A percentile compares a stretch with the other conserved stretches of the same genome.
phyloP scores from a whole-genome alignment of 2,329 filamentous ascomycete genomes.

The Colletotrichum paranaense region DNA sequence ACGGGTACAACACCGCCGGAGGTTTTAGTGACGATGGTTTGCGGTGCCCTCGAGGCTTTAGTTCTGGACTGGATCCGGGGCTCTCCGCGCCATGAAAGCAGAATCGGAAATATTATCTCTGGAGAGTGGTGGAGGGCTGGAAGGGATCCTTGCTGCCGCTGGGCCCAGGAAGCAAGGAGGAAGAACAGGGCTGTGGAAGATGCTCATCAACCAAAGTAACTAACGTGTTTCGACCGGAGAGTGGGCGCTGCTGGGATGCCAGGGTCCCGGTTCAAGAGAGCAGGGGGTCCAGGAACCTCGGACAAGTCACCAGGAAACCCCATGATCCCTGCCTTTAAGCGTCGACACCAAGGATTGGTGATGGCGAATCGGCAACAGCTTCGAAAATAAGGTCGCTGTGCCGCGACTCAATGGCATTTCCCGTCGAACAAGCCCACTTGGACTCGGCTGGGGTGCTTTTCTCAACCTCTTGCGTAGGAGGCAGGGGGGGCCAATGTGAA shows the following conservation, averaged over 20 bases:
- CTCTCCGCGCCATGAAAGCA: constrained; percentile 56
- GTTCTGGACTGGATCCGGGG: constrained; percentile 48
- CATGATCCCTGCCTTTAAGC: constrained; percentile 34
- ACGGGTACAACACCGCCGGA: constrained; percentile 45
- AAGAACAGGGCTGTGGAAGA: constrained; percentile 49
- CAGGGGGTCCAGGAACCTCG: constrained; percentile 33
- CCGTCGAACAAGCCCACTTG: constrained; percentile 44
- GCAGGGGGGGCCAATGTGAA: constrained; percentile 13
- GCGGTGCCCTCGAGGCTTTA: constrained; percentile 38
- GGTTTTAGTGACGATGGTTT: constrained; percentile 46
- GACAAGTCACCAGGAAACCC: constrained; percentile 33
- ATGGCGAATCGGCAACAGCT: constrained; percentile 37
- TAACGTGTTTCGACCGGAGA: constrained; percentile 56
- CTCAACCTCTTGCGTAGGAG: constrained; percentile 26
- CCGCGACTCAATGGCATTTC: constrained; percentile 40
- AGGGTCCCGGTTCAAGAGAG: constrained; percentile 32
- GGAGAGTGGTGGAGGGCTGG: constrained; percentile 42
- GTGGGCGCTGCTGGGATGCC: constrained; percentile 42
- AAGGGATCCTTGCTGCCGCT: constrained; percentile 44
- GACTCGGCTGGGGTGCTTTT: constrained; percentile 18
- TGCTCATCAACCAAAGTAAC: constrained; percentile 50
- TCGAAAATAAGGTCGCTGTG: constrained; percentile 35
- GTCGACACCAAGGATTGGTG: constrained; percentile 28
- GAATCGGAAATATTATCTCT: constrained; percentile 61
- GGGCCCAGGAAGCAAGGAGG: constrained; percentile 49